Evolutionary conservation across 2,329 filamentous ascomycete genomes (phyloP), one percentile per base, ranked within the genome.

Genomic region (Cucurbitaria berberidis): DNA sequence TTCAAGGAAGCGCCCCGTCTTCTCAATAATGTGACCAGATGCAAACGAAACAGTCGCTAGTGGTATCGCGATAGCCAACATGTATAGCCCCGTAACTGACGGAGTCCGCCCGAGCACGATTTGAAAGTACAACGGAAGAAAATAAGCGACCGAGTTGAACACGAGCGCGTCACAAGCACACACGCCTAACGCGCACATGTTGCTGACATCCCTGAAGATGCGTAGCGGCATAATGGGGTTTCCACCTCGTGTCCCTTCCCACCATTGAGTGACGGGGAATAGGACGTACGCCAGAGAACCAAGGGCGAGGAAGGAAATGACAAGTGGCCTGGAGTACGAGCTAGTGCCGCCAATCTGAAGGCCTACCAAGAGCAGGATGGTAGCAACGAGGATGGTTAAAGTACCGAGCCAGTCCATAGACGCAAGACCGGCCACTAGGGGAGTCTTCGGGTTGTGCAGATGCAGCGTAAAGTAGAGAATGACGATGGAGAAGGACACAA

Each of bases 71-170:
- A 87, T 80, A 0, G 88, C 86, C 1, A 91, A 77, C 38, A 89
- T 80, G 24, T 86, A 81, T 0, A 87, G 59, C 51, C 80, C 81
- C 0, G 85, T 86, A 10, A 78, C 76, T 34, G 88, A 76, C 0
- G 87, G 84, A 0, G 79, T 80, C 1, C 81, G 81, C n/a, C 80
- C 79, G 2, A 86, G 81, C 0, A 88, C 86, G 10, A 86, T 81
- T 69, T 93, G 89, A 54, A 90, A 89, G 73, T 89, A 91, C 0
- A 91, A 79, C 0, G 89, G 89, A 1, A 92, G 76, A 62, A 89
- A 92, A 72, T 90, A 92, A 32, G 85, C 83, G 1, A 82, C 79
- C 0, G 82, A 86, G 50, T 89, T 87, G 70, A 88, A 89, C 29
- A 85, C 82, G 64, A 86, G 77, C 5, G 77, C 77, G 59, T 84